Evolutionary conservation across 139 green algal species (phyloP).

Genomic region (Dunaliella primolecta): DNA sequence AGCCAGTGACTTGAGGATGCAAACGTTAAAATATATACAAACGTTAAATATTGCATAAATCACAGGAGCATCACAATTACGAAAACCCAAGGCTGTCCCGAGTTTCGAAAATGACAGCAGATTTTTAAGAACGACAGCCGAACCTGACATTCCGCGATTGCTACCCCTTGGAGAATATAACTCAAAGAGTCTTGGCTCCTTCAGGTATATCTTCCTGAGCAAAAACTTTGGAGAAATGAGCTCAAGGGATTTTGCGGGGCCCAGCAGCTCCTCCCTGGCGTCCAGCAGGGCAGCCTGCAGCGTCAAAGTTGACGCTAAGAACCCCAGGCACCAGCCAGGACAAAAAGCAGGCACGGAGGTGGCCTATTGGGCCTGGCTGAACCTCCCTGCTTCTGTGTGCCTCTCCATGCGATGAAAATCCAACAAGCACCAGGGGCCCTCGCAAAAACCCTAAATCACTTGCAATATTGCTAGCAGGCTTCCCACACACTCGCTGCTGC

Average conservation of each 20-base stretch:
- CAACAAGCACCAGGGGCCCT: not conserved
- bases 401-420: not conserved
- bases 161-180: too few species aligned
- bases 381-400: not conserved
- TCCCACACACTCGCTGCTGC: not conserved
- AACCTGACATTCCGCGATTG: too few species aligned
- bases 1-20: too few species aligned
- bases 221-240: not conserved
- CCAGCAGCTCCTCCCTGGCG: not conserved
- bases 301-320: not conserved
- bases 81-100: not conserved
- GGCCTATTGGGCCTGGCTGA: not conserved
- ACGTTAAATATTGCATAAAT: too few species aligned
- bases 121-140: too few species aligned
- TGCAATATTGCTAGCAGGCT: not conserved
- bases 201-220: not conserved
- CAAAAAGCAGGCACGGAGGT: not conserved
- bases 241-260: not conserved
- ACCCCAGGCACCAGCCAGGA: not conserved
- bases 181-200: too few species aligned
- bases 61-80: too few species aligned
- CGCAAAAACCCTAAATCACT: not conserved
- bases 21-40: too few species aligned
- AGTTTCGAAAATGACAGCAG: not conserved
- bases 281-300: not conserved